Evolutionary conservation across 2,329 filamentous ascomycete species (phyloP).

Genomic region (Colletotrichum cuscutae): DNA sequence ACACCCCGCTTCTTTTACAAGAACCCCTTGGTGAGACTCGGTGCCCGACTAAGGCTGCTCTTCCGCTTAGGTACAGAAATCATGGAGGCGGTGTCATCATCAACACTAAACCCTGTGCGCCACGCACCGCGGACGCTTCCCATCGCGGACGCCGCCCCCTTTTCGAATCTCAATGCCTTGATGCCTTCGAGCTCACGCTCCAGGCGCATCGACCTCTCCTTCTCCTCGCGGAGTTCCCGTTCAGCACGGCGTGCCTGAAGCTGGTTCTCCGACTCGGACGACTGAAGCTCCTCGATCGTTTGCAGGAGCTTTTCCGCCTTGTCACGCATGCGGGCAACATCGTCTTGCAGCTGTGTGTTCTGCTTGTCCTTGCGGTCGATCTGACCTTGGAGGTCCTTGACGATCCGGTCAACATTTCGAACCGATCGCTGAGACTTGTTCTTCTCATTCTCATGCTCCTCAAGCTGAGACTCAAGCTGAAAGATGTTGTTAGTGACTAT

Average conservation of each 20-base stretch:
- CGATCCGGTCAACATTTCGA: slow-evolving; percentile 91
- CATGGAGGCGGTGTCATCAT: slow-evolving; percentile 50
- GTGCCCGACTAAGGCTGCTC: slow-evolving; percentile 70
- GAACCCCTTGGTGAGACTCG: slow-evolving; percentile 83
- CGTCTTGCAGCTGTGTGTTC: slow-evolving; percentile 82
- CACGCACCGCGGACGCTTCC: slow-evolving; percentile 44
- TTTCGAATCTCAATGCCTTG: slow-evolving; percentile 80
- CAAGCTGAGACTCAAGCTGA: slow-evolving; percentile 88
- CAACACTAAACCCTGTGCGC: slow-evolving; percentile 47
- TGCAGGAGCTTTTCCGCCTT: slow-evolving; percentile 89
- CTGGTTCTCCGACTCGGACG: slow-evolving; percentile 84
- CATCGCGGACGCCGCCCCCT: slow-evolving; percentile 50
- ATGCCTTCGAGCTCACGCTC: slow-evolving; percentile 89
- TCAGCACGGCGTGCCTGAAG: slow-evolving; percentile 86
- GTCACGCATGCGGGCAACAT: slow-evolving; percentile 86
- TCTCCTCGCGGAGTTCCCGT: slow-evolving; percentile 88
- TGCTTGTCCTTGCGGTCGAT: slow-evolving; percentile 94
- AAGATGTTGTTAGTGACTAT: slow-evolving; percentile 42
- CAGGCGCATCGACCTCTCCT: slow-evolving; percentile 81
- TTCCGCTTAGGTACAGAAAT: slow-evolving; percentile 72
- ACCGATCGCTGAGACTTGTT: slow-evolving; percentile 86
- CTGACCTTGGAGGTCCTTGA: slow-evolving; percentile 92
- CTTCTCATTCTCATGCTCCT: slow-evolving; percentile 82
- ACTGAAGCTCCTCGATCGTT: slow-evolving; percentile 94
- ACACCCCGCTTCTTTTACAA: slow-evolving; percentile 54